These are phyloP conservation scores for Gnomoniopsis smithogilvyi DNA, from an alignment of 2,329 filamentous ascomycete species.

Conservation along the genomic window DNA sequence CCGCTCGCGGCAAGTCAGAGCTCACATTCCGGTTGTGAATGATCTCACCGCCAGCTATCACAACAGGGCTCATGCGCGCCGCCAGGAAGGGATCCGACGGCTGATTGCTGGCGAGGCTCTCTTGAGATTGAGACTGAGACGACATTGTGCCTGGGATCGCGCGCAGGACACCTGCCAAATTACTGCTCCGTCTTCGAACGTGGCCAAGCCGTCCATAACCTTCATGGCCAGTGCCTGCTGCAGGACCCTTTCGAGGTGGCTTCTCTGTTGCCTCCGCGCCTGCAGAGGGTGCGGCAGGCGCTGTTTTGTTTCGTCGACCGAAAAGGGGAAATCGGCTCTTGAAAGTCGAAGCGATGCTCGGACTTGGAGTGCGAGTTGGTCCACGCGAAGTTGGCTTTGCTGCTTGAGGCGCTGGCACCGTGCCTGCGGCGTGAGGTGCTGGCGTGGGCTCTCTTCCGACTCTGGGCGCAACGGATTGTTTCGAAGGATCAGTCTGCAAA, in stretches of 20 bases:
- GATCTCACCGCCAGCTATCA: slow-evolving; percentile 62
- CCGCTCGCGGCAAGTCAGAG: slow-evolving; percentile 44
- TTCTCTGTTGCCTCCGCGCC: slow-evolving; percentile 56
- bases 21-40: slow-evolving; percentile 57
- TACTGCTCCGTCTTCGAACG: slow-evolving; percentile 61
- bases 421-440: slow-evolving; percentile 22
- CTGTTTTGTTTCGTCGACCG: slow-evolving; percentile 65
- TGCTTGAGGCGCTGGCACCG: slow-evolving; percentile 11
- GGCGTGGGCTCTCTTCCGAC: slow-evolving; percentile 34
- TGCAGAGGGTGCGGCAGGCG: slow-evolving; percentile 34
- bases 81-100: slow-evolving; percentile 55
- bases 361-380: slow-evolving; percentile 47
- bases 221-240: slow-evolving; percentile 92
- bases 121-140: slow-evolving; percentile 37
- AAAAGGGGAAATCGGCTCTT: slow-evolving; percentile 75
- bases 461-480: slow-evolving; percentile 25
- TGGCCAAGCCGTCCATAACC: slow-evolving; percentile 69
- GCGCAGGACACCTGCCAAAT: slow-evolving; percentile 45
- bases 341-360: slow-evolving; percentile 51
- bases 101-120: slow-evolving; percentile 43
- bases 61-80: slow-evolving; percentile 62
- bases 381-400: slow-evolving; percentile 28
- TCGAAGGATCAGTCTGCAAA: slow-evolving; percentile 28
- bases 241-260: slow-evolving; percentile 68
- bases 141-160: slow-evolving; percentile 41